These are phyloP conservation scores for Diddensiella caesifluorescens DNA, from an alignment of 805 yeast species.

Conservation along the genomic window DNA sequence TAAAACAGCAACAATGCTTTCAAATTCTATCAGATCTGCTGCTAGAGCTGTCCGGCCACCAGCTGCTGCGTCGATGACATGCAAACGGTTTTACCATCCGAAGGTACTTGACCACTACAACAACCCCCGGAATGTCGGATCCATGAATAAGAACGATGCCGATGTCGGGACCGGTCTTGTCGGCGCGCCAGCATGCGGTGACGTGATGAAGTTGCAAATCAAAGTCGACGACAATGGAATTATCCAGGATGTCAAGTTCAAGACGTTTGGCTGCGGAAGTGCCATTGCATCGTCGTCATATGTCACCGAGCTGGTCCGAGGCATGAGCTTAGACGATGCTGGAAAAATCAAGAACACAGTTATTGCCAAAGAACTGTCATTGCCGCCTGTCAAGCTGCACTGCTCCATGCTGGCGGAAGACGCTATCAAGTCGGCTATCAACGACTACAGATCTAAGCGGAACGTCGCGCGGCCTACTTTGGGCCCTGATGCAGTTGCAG, in stretches of 20 bases:
- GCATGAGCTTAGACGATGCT: conserved; percentile 92
- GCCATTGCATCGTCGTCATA: conserved; percentile 96
- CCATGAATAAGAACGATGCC: conserved; percentile 67
- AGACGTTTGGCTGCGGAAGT: conserved; percentile 98
- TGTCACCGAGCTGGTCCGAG: conserved; percentile 92
- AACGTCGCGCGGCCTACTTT: conserved; percentile 45
- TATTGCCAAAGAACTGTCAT: conserved; percentile 87
- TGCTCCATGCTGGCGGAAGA: conserved; percentile 99
- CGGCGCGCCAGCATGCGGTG: conserved; percentile 99
- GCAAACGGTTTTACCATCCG: conserved; percentile 58
- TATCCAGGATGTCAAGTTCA: conserved; percentile 91
- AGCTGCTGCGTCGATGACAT: not conserved
- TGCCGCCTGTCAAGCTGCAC: conserved; percentile 96
- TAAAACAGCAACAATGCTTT: not conserved
- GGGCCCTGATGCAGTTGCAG: conserved; percentile 49
- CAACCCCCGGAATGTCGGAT: conserved; percentile 95
- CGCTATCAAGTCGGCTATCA: conserved; percentile 95
- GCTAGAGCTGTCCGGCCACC: not conserved
- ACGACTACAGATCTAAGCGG: conserved; percentile 87
- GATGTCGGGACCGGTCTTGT: conserved; percentile 96
- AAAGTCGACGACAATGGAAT: conserved; percentile 88
- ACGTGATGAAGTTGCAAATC: conserved; percentile 96
- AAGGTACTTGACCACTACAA: conserved; percentile 94
- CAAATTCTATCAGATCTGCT: not conserved
- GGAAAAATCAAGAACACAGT: conserved; percentile 86